Percentiles rank a stretch among this genome's conserved stretches.
Conservation (phyloP, 345 rosid genomes). For the Schrenkiella parvula region DNA sequence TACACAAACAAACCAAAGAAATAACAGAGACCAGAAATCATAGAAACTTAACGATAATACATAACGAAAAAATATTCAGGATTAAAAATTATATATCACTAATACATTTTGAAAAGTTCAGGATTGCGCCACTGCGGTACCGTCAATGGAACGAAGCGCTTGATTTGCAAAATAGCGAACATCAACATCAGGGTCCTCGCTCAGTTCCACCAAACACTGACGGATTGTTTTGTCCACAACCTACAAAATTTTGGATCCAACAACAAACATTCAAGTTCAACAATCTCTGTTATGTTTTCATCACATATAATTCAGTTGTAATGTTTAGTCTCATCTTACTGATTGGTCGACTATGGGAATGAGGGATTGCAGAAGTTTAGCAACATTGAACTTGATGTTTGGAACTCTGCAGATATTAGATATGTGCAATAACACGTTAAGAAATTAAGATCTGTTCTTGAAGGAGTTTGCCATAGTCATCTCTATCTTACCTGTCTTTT, state of each 20-base stretch:
- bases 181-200: slow-evolving; percentile 95
- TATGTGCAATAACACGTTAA: background rate
- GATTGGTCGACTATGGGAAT: slow-evolving; percentile 79
- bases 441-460: background rate
- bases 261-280: background rate
- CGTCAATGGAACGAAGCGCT: slow-evolving; percentile 68
- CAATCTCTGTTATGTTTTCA: background rate
- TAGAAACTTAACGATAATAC: background rate
- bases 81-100: background rate
- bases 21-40: background rate
- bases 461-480: background rate
- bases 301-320: background rate
- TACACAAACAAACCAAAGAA: slow-evolving; percentile 12
- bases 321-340: slow-evolving; percentile 43
- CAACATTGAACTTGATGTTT: slow-evolving; percentile 92
- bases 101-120: background rate
- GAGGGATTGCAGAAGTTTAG: slow-evolving; percentile 82
- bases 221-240: slow-evolving; percentile 85
- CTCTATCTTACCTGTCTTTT: slow-evolving; percentile 65
- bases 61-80: slow-evolving; percentile 1
- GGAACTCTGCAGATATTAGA: slow-evolving; percentile 61
- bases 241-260: slow-evolving; percentile 21
- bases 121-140: slow-evolving; percentile 13
- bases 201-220: slow-evolving; percentile 77
- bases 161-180: slow-evolving; percentile 85